Percentiles rank a stretch among this genome's conserved stretches.
These are phyloP conservation scores for Cornus controversa DNA, from an alignment of 148 eudicot species.

Conservation along the genomic window DNA sequence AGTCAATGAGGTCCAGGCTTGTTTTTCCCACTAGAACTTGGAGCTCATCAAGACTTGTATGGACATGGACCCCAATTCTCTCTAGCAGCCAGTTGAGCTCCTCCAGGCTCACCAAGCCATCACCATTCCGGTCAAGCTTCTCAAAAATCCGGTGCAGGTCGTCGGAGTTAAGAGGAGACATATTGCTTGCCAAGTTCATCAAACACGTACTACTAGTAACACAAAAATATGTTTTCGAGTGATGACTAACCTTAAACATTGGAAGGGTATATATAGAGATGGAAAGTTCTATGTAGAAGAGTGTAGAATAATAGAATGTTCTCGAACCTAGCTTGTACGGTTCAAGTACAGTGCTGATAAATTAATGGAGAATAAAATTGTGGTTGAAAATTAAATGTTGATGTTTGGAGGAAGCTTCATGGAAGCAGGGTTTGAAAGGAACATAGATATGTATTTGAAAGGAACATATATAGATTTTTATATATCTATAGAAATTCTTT, in stretches of 20 bases:
- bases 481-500: no score
- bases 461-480: no score
- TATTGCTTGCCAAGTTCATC: not conserved
- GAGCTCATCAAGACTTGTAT: conserved; percentile 33
- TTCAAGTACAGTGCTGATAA: no score
- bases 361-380: no score
- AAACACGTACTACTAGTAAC: no score
- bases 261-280: conserved; percentile 4
- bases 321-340: no score
- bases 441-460: no score
- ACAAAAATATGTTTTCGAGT: not conserved
- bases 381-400: not conserved
- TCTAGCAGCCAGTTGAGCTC: conserved; percentile 53
- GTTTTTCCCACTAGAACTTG: conserved; percentile 33
- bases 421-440: not conserved
- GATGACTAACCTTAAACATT: not conserved
- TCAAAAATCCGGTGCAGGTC: conserved; percentile 47
- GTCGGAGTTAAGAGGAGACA: conserved; percentile 29
- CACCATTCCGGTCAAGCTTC: conserved; percentile 50
- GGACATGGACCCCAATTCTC: conserved; percentile 21
- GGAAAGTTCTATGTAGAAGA: no score
- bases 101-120: conserved; percentile 50
- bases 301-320: no score
- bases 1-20: conserved; percentile 39
- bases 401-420: conserved; percentile 15